Evolutionary conservation across 148 eudicot species (phyloP).

Genomic region (Cornus suecica): DNA sequence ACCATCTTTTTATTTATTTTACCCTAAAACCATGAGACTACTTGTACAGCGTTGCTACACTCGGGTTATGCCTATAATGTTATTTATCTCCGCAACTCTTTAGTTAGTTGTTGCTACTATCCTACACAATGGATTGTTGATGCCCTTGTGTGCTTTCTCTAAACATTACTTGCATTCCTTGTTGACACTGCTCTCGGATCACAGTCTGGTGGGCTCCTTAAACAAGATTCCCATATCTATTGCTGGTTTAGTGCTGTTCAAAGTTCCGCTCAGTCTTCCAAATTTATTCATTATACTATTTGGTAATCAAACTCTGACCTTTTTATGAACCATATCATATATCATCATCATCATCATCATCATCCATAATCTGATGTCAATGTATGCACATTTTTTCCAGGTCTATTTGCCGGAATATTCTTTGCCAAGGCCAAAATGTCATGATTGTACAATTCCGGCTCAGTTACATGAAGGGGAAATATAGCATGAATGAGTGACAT

Average conservation of each 20-base stretch:
- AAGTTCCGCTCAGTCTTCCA: slow-evolving; percentile 63
- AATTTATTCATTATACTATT: slow-evolving; percentile 75
- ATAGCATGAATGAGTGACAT: neutral
- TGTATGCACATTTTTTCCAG: slow-evolving; percentile 24
- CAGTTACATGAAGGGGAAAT: neutral
- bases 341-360: neutral
- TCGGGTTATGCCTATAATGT: neutral
- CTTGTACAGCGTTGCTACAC: neutral
- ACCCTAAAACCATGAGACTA: too few relatives aligned
- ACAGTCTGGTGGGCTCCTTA: slow-evolving; percentile 74
- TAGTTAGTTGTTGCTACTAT: neutral
- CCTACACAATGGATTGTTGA: neutral
- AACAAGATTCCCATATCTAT: slow-evolving; percentile 81
- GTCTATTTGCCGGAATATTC: slow-evolving; percentile 79
- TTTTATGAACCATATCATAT: neutral
- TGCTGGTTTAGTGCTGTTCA: slow-evolving; percentile 65
- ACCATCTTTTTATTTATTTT: too few relatives aligned
- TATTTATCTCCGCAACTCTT: neutral
- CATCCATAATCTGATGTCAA: slow-evolving; percentile 8
- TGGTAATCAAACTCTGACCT: slow-evolving; percentile 37
- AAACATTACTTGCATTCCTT: neutral
- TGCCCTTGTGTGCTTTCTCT: too few relatives aligned
- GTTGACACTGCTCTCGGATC: slow-evolving; percentile 16
- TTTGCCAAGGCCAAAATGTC: slow-evolving; percentile 88
- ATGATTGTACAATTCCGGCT: slow-evolving; percentile 15